Base-by-base conservation (phyloP, 495 filamentous ascomycete genomes). In the Talaromyces proteolyticus region DNA sequence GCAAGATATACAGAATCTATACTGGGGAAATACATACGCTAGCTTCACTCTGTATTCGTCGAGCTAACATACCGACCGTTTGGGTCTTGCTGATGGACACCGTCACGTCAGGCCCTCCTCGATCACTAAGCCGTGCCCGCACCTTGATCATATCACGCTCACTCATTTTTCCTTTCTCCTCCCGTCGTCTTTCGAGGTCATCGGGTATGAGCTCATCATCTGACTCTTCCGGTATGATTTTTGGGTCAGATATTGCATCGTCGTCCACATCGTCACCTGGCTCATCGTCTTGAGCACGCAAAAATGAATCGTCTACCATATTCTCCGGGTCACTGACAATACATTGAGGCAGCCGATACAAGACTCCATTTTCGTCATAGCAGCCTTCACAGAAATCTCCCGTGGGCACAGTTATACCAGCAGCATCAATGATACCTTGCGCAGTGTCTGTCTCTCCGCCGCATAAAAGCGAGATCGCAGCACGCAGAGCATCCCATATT, bases 261-360 rank as follows among this genome's bases (percentile, higher is more conserved):
- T 68, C 73, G 47, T 68, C 68, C 19, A 66, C 63, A 26, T 64
- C 68, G 20, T 78, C 70, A 4, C 62, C 67, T 4, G 57, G 62
- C 14, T 53, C 61, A 8, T 52, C 66, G n/a, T 50, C 52, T 19
- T 57, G 49, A 0, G 46, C 24, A 10, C 20, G 34, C 4, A 21
- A 29, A 24, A 20, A 21, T 22, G 51, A 46, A 5, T 70, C 70
- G 55, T 74, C 64, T 0, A 76, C 66, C 4, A 94, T 58, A 56
- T 94, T 91, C 40, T 68, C 65, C 6, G 91, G 91, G 62, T 91
- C 87, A 44, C 77, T 72, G 7, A 91, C 81, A 20, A 93, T 78
- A 64, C 87, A 85, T 59, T 84, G 80, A 5, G 88, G 88, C 17
- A 96, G 54, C 6, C 79, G 70, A 61, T 96, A 96, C 49, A 85